Evolutionary conservation across 768 basidiomycete genomes (phyloP).

Genomic region (Auricularia sp.): DNA sequence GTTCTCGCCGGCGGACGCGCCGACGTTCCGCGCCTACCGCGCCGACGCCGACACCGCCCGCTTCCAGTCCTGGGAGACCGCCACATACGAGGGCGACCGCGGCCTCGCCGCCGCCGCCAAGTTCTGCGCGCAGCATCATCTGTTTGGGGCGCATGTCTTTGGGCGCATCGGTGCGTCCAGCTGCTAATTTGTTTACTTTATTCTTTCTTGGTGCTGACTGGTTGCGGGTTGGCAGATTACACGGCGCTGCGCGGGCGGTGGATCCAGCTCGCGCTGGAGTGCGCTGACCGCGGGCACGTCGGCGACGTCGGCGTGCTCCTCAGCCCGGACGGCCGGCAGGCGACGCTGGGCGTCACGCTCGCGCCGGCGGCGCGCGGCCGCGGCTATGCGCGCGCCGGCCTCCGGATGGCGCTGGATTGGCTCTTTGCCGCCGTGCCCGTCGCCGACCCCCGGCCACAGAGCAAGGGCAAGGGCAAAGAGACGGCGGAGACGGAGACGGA

Average conservation of each 20-base stretch:
- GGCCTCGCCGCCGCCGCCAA: background rate
- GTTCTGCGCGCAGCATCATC: background rate
- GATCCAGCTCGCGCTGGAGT: background rate
- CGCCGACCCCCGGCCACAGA: background rate
- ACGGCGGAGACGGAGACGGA: background rate
- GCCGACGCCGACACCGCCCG: background rate
- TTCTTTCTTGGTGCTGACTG: too few relatives aligned
- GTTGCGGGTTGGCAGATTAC: background rate
- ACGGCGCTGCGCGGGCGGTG: background rate
- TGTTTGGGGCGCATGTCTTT: background rate
- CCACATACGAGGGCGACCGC: background rate
- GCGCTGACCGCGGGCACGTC: background rate
- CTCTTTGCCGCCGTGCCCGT: background rate
- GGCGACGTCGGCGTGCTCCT: background rate
- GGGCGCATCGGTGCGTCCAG: background rate
- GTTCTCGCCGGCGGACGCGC: slow-evolving; percentile 1
- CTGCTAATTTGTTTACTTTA: too few relatives aligned
- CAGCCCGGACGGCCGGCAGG: background rate
- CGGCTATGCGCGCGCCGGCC: background rate
- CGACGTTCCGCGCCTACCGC: background rate
- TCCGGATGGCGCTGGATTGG: background rate
- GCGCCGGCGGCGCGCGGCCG: background rate
- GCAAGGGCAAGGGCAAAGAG: background rate
- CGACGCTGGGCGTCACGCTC: background rate
- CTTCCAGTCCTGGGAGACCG: background rate